These are phyloP conservation scores for Globisporangium carolinianum DNA, from an alignment of 352 stramenopile genomes.

Conservation along the genomic window DNA sequence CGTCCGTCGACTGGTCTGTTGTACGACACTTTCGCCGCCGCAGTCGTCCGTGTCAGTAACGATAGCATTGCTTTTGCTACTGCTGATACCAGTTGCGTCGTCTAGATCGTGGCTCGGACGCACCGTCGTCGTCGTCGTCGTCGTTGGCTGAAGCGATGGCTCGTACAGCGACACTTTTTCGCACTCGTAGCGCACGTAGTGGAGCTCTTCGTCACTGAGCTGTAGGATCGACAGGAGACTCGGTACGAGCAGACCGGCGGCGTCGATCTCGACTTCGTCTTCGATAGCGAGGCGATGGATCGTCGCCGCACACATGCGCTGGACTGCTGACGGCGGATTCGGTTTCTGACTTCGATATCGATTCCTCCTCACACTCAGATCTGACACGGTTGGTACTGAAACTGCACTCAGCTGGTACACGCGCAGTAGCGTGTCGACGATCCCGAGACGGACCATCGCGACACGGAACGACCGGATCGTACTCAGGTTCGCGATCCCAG, in stretches of 20 bases:
- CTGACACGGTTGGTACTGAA: too few species aligned
- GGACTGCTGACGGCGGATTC: neutral
- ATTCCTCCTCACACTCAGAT: too few species aligned
- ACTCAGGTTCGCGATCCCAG: conserved; percentile 64
- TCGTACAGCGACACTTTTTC: conserved; percentile 57
- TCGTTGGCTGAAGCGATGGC: neutral
- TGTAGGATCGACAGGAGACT: conserved; percentile 49
- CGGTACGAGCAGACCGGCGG: conserved; percentile 30
- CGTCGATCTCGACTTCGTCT: conserved; percentile 36
- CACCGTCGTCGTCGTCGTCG: neutral
- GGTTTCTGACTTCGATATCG: conserved; percentile 3
- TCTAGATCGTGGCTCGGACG: neutral
- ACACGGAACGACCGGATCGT: conserved; percentile 49
- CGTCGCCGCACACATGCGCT: conserved; percentile 54
- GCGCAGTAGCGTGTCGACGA: conserved; percentile 46
- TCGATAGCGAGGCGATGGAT: conserved; percentile 64
- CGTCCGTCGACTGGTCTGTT: neutral
- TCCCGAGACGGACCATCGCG: conserved; percentile 42
- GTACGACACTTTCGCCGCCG: neutral
- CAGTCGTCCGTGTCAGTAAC: neutral
- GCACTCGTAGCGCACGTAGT: conserved; percentile 69
- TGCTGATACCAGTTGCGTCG: too few species aligned
- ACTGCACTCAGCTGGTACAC: conserved; percentile 17
- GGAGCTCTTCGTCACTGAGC: conserved; percentile 55
- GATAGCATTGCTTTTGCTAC: too few species aligned